Evolutionary conservation across 2,329 filamentous ascomycete genomes (phyloP).

Genomic region (Paracorniculantispora psalliotae): DNA sequence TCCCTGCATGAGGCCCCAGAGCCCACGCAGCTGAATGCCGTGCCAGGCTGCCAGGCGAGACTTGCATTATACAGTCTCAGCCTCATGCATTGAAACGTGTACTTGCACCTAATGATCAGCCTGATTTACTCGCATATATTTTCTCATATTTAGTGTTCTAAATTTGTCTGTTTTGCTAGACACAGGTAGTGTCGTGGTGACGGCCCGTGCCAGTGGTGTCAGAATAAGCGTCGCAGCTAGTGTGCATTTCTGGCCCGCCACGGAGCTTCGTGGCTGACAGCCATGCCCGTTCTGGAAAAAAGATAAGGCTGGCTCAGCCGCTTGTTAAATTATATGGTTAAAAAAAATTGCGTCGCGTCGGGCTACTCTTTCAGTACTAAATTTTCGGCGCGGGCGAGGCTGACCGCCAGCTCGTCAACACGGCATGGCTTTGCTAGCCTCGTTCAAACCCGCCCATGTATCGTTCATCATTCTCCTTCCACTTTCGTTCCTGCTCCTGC

Average conservation of each 20-base stretch:
- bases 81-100: too few relatives aligned
- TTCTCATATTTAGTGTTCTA: neutral
- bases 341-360: too few relatives aligned
- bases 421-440: too few relatives aligned
- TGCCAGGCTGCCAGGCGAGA: neutral
- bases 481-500: conserved; percentile 17
- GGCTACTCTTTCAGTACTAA: neutral
- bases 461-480: conserved; percentile 21
- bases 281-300: neutral
- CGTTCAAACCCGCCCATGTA: conserved; percentile 24
- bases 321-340: conserved; percentile 1
- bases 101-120: too few relatives aligned
- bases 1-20: neutral
- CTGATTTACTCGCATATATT: neutral
- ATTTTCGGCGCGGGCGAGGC: neutral
- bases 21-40: neutral
- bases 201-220: neutral
- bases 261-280: neutral
- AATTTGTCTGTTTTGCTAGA: neutral
- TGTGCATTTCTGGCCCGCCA: neutral
- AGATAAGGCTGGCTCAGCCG: neutral
- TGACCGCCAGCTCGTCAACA: too few relatives aligned
- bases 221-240: neutral
- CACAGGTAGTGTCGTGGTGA: neutral
- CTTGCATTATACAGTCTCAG: neutral